Percentiles rank a stretch among this genome's conserved stretches.
Evolutionary conservation across 805 yeast species (phyloP).

Genomic region (Starmerella sp.): DNA sequence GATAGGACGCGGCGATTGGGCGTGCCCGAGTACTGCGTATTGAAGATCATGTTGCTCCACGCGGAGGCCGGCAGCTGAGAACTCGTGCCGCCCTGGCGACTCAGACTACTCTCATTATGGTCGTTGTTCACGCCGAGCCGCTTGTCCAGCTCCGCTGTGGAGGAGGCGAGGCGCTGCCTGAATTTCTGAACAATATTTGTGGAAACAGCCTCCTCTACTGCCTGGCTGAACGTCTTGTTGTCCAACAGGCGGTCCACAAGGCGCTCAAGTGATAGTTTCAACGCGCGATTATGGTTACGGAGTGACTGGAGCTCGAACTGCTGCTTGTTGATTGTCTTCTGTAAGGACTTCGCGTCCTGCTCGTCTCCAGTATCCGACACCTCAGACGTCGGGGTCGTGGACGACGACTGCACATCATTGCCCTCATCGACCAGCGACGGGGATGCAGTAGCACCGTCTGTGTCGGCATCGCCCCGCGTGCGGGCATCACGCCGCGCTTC

Average conservation of each 20-base stretch:
- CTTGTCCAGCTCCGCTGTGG: neutral
- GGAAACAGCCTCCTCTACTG: slow-evolving; percentile 23
- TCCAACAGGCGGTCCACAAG: slow-evolving; percentile 29
- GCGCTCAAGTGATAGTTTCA: slow-evolving; percentile 27
- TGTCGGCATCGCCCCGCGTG: neutral
- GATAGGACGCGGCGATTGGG: slow-evolving; percentile 19
- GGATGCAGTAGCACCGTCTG: neutral
- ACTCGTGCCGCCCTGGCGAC: neutral
- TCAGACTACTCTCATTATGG: neutral
- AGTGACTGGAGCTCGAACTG: slow-evolving; percentile 25
- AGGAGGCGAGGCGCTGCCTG: slow-evolving; percentile 18
- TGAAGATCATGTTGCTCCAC: slow-evolving; percentile 18
- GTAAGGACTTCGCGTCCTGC: neutral
- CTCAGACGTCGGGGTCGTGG: neutral
- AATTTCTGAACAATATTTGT: slow-evolving; percentile 14
- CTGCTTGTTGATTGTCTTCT: slow-evolving; percentile 17
- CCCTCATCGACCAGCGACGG: neutral
- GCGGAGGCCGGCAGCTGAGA: neutral
- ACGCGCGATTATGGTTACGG: slow-evolving; percentile 27
- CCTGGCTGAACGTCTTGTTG: slow-evolving; percentile 24
- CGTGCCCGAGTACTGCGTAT: slow-evolving; percentile 13
- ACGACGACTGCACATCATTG: neutral
- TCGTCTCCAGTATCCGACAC: neutral
- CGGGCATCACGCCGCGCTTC: neutral
- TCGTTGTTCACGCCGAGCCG: neutral